Conservation (phyloP, 164 flowering plant genomes). For the Vitis rupestris region DNA sequence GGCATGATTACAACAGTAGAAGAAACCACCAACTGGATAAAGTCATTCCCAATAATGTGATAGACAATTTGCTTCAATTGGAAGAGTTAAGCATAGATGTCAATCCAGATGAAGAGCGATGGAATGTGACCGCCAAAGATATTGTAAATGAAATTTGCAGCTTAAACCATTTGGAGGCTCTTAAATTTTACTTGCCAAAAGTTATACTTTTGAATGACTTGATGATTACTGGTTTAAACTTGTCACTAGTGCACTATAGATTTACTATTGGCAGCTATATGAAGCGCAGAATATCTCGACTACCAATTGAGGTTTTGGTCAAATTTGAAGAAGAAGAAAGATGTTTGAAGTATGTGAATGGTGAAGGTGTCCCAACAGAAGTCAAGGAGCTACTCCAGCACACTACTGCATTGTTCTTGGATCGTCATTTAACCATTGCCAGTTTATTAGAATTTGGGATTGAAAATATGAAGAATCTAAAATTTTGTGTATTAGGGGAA, state of each 20-base stretch:
- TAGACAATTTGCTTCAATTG: not conserved
- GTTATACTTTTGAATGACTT: not conserved
- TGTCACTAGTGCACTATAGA: not conserved
- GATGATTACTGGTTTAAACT: no score
- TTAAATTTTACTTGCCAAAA: not conserved
- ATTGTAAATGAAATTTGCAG: not conserved
- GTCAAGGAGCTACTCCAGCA: no score
- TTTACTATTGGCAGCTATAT: no score
- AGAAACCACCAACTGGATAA: no score
- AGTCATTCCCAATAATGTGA: not conserved
- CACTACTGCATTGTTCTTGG: not conserved
- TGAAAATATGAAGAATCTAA: not conserved
- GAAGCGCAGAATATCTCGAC: no score
- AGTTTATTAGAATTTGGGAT: not conserved
- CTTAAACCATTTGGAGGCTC: not conserved
- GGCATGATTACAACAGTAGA: not conserved
- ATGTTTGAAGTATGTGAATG: not conserved
- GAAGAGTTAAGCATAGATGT: slow-evolving; percentile 1
- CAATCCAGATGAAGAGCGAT: not conserved
- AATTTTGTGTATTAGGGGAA: not conserved
- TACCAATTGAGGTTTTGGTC: not conserved
- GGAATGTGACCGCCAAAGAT: not conserved
- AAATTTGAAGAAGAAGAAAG: not conserved
- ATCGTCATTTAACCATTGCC: not conserved
- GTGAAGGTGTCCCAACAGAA: no score